Conservation (phyloP, 2,329 filamentous ascomycete species). For the Cladosporium sp. region DNA sequence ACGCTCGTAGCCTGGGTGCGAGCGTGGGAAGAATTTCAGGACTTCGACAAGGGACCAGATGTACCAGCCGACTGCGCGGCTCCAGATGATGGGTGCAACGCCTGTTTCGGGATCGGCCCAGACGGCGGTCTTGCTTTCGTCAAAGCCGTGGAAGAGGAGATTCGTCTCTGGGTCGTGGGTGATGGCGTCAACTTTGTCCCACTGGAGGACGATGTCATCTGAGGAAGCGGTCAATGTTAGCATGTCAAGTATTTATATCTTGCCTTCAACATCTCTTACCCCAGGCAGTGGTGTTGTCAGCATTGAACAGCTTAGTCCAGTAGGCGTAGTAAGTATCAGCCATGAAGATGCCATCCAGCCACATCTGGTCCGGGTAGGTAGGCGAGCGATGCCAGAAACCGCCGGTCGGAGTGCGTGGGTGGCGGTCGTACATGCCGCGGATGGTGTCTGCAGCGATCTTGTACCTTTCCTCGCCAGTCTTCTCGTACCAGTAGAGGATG, state of each 20-base stretch:
- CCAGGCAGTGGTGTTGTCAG: constrained; percentile 14
- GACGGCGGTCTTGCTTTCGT: constrained; percentile 41
- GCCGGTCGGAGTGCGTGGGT: constrained; percentile 24
- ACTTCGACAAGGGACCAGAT: constrained; percentile 48
- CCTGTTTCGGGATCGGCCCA: constrained; percentile 52
- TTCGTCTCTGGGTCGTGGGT: constrained; percentile 32
- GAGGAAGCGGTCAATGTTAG: background rate
- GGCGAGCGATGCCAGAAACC: constrained; percentile 32
- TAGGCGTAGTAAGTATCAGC: constrained; percentile 39
- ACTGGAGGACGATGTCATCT: constrained; percentile 35
- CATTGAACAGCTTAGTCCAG: constrained; percentile 16
- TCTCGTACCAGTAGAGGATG: constrained; percentile 23
- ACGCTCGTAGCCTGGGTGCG: constrained; percentile 27
- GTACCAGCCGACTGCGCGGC: constrained; percentile 52
- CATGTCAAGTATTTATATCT: background rate
- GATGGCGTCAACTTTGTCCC: constrained; percentile 42
- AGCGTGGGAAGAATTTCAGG: constrained; percentile 32
- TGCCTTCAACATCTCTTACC: background rate
- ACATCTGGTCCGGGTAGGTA: constrained; percentile 37
- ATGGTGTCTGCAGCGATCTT: constrained; percentile 20
- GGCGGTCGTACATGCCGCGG: constrained; percentile 24
- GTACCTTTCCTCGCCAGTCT: constrained; percentile 21
- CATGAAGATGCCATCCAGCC: constrained; percentile 46
- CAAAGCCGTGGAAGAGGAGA: constrained; percentile 52
- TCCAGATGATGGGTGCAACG: constrained; percentile 51